phyloP scores from a whole-genome alignment of 2,329 filamentous ascomycete species.

The Didymella arachidicola region DNA sequence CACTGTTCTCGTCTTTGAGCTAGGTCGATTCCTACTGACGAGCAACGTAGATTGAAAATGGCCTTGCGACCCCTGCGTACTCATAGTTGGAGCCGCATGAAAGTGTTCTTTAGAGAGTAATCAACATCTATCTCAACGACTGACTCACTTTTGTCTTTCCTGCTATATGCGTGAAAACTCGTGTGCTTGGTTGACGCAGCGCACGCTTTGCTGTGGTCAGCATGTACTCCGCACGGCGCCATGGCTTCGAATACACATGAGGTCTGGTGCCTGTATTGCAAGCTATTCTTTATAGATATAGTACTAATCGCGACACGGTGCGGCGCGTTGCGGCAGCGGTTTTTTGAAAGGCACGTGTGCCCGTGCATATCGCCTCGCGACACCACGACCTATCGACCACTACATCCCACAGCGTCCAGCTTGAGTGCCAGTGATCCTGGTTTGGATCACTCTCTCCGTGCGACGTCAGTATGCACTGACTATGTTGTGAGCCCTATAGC shows the following conservation, averaged over 20 bases:
- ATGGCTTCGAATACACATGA: not conserved
- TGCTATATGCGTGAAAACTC: not conserved
- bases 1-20: not conserved
- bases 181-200: not conserved
- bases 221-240: not conserved
- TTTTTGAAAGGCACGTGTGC: not conserved
- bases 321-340: not conserved
- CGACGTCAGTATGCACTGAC: slow-evolving; percentile 28
- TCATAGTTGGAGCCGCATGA: not conserved
- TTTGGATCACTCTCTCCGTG: not conserved
- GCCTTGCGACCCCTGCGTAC: not conserved
- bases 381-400: slow-evolving; percentile 1
- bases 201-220: not conserved
- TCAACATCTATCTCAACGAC: not conserved
- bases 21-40: slow-evolving; percentile 16
- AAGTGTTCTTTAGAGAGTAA: not conserved
- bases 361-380: slow-evolving; percentile 2
- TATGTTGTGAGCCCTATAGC: slow-evolving; percentile 22
- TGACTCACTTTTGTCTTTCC: not conserved
- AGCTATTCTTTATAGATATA: not conserved
- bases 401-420: not conserved
- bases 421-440: not conserved
- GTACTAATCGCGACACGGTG: not conserved
- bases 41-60: not conserved
- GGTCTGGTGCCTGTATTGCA: not conserved